phyloP scores from a whole-genome alignment of 805 yeast genomes.

The Nadsonia fulvescens region DNA sequence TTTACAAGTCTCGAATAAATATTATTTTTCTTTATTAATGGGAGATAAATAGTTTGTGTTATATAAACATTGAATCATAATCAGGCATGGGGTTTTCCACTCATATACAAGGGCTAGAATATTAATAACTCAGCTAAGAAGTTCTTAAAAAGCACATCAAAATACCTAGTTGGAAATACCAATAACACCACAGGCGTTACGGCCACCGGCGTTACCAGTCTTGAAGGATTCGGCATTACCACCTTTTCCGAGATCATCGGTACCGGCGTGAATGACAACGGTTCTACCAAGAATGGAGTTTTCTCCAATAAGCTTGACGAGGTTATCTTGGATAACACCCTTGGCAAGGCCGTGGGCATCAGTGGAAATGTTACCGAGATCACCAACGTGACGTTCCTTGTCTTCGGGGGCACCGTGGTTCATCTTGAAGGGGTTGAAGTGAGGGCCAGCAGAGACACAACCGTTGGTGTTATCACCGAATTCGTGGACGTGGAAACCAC shows the following conservation, averaged over 20 bases:
- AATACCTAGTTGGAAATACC: conserved; percentile 38
- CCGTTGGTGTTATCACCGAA: conserved; percentile 99
- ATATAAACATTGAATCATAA: no score
- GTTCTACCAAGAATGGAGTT: conserved; percentile 87
- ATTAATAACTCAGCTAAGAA: no score
- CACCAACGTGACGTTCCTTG: conserved; percentile 68
- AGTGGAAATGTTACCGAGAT: conserved; percentile 84
- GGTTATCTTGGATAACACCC: conserved; percentile 64
- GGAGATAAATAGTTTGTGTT: no score
- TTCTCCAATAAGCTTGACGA: conserved; percentile 71
- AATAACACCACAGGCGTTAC: conserved; percentile 98
- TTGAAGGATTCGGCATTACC: conserved; percentile 78
- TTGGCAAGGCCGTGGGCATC: conserved; percentile 81
- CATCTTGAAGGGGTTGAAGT: conserved; percentile 82
- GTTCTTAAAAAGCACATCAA: neutral
- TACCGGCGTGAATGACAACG: conserved; percentile 83
- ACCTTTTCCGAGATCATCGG: conserved; percentile 90
- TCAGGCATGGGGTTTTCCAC: no score
- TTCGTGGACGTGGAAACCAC: conserved; percentile 97
- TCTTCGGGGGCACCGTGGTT: conserved; percentile 88
- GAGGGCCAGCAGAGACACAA: conserved; percentile 97
- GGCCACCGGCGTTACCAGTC: conserved; percentile 95
- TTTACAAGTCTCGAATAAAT: no score
- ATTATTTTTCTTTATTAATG: no score
- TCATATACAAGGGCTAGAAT: no score